A percentile compares a stretch with the other conserved stretches of the same genome.
Evolutionary conservation across 75 land plant species (phyloP).

Genomic region (Sequoia sempervirens): DNA sequence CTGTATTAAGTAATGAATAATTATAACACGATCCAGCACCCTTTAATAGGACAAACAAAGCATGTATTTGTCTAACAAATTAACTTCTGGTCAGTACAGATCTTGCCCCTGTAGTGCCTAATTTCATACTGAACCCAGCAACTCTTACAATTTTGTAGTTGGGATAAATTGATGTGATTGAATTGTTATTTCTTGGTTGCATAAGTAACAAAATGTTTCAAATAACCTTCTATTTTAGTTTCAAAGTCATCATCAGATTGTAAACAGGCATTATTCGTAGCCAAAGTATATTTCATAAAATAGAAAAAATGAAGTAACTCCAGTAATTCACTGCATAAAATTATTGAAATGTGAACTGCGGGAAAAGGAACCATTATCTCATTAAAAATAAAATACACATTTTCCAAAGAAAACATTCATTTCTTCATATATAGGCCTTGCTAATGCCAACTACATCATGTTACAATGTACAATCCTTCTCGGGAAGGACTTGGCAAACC

Average conservation of each 20-base stretch:
- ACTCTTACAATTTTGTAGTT: background rate
- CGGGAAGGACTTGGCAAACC: no score
- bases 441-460: background rate
- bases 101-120: background rate
- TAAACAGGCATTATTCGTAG: background rate
- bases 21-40: background rate
- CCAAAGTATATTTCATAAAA: background rate
- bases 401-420: background rate
- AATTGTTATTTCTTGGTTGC: background rate
- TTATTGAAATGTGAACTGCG: background rate
- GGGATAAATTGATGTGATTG: background rate
- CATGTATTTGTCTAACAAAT: background rate
- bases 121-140: background rate
- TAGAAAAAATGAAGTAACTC: background rate
- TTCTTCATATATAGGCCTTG: background rate
- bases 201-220: background rate
- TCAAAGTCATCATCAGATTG: background rate
- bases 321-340: background rate
- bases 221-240: background rate
- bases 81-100: background rate
- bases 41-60: background rate
- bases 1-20: slow-evolving; percentile 19
- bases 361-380: background rate
- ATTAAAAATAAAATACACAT: background rate
- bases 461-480: no score